A percentile compares a stretch with the other conserved stretches of the same genome.
phyloP scores from a whole-genome alignment of 192 early-diverging fungal species.

The Umbelopsis vinacea region DNA sequence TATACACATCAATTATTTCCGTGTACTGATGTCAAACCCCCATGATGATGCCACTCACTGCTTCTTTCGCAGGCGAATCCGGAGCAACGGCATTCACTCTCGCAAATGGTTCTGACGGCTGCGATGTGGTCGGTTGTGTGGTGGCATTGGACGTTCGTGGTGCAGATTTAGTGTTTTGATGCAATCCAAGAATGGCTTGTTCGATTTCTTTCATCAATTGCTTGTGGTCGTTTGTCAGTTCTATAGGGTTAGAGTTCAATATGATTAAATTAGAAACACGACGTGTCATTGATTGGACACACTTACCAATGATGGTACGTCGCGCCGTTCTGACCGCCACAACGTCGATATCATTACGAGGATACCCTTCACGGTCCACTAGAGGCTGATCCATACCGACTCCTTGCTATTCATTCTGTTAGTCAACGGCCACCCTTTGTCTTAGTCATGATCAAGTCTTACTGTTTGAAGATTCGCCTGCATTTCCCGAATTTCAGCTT shows the following conservation, averaged over 20 bases:
- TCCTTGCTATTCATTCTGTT: conserved; percentile 39
- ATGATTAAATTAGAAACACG: background rate
- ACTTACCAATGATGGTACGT: conserved; percentile 38
- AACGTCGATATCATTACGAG: conserved; percentile 57
- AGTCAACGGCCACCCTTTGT: background rate
- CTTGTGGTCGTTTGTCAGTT: conserved; percentile 55
- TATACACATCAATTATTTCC: too few species aligned
- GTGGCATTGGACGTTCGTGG: background rate
- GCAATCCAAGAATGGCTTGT: conserved; percentile 47
- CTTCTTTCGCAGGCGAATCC: conserved; percentile 55
- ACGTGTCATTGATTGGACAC: background rate
- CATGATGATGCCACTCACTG: conserved; percentile 32
- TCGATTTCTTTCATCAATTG: conserved; percentile 57
- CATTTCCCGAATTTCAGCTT: conserved; percentile 42
- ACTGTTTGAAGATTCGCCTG: conserved; percentile 46
- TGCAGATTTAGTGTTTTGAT: conserved; percentile 38
- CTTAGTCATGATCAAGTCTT: conserved; percentile 6
- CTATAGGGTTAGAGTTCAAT: conserved; percentile 23
- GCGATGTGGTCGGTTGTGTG: background rate
- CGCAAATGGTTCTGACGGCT: conserved; percentile 46
- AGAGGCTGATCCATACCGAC: conserved; percentile 53
- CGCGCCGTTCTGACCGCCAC: conserved; percentile 50
- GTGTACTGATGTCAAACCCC: too few species aligned
- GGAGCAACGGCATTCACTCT: conserved; percentile 60
- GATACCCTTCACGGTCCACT: conserved; percentile 53